Percentiles rank a stretch among this genome's conserved stretches.
phyloP scores from a whole-genome alignment of 345 rosid species.

The Sonneratia caseolaris region DNA sequence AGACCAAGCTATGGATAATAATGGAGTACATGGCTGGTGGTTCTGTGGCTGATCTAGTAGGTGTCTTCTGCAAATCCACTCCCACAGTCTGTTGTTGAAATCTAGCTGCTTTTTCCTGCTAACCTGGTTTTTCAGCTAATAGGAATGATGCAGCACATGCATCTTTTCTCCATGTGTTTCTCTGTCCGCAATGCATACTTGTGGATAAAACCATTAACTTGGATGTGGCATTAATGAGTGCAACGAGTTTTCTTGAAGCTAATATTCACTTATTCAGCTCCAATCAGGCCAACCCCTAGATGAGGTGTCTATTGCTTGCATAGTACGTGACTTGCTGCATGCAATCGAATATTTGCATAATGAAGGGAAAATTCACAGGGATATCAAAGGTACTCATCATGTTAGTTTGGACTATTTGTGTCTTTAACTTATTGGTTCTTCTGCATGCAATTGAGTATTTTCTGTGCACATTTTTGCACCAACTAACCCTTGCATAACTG shows the following conservation, averaged over 20 bases:
- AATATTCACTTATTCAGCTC: conserved; percentile 42
- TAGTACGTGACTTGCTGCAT: conserved; percentile 87
- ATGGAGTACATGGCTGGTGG: conserved; percentile 99
- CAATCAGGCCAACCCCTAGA: conserved; percentile 89
- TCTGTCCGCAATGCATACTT: background rate
- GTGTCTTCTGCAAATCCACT: conserved; percentile 30
- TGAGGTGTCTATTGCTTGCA: conserved; percentile 87
- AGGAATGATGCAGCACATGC: background rate
- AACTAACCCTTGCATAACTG: background rate
- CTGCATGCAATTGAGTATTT: background rate
- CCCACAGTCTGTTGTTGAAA: background rate
- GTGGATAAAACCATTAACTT: background rate
- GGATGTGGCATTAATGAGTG: background rate
- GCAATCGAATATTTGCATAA: conserved; percentile 92
- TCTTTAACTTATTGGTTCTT: background rate
- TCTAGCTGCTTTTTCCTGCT: background rate
- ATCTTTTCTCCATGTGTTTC: background rate
- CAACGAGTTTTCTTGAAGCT: conserved; percentile 9
- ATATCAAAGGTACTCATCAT: conserved; percentile 73
- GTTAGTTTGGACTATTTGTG: background rate
- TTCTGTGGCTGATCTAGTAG: conserved; percentile 98
- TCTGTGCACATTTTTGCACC: background rate
- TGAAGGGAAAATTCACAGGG: conserved; percentile 97
- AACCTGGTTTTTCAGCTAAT: background rate
- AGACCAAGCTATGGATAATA: conserved; percentile 97